Conservation (phyloP, 2,329 filamentous ascomycete genomes). For the Fusarium sp. region DNA sequence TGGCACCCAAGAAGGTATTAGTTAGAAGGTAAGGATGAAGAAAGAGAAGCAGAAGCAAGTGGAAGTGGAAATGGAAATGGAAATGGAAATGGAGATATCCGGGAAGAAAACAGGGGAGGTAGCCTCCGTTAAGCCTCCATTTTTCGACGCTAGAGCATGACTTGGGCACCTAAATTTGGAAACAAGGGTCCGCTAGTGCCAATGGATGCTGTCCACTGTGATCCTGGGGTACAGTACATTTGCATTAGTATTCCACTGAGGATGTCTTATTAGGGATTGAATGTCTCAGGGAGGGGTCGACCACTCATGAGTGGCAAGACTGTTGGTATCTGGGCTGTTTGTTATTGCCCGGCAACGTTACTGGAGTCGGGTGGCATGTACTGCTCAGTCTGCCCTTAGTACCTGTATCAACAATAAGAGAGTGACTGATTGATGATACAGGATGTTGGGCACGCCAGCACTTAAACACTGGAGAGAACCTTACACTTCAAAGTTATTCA, state of each 20-base stretch:
- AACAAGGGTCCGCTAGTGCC: conserved; percentile 14
- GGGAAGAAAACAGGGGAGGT: conserved; percentile 26
- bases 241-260: neutral
- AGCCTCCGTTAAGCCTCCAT: conserved; percentile 9
- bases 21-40: conserved; percentile 4
- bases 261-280: neutral
- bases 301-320: neutral
- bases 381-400: neutral
- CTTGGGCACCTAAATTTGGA: conserved; percentile 24
- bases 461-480: neutral
- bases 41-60: neutral
- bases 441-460: neutral
- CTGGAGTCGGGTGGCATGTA: neutral
- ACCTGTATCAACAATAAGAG: neutral
- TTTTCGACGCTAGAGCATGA: conserved; percentile 15
- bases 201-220: conserved; percentile 2
- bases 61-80: neutral
- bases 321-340: neutral
- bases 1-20: conserved; percentile 9
- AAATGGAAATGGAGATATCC: neutral
- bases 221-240: conserved; percentile 8
- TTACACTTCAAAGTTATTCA: neutral
- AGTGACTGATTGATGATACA: neutral
- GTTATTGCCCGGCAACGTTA: neutral
- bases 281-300: neutral